A percentile compares a stretch with the other conserved stretches of the same genome.
Evolutionary conservation across 345 rosid species (phyloP).

Genomic region (Anacardium occidentale): DNA sequence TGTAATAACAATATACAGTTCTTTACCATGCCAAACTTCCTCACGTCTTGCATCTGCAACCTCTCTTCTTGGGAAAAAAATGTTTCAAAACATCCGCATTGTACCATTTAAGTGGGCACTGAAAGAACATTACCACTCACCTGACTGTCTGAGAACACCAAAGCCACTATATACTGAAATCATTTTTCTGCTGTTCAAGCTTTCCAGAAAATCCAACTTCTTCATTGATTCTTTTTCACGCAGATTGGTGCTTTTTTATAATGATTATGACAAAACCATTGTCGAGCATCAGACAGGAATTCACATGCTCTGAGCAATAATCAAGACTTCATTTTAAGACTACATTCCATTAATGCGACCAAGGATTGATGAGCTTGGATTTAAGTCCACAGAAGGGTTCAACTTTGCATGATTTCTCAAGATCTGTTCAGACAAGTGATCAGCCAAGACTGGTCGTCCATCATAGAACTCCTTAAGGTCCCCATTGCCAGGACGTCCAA

Average conservation of each 20-base stretch:
- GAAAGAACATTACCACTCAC: too few relatives aligned
- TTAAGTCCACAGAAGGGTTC: constrained; percentile 52
- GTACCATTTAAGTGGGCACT: neutral
- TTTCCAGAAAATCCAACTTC: constrained; percentile 5
- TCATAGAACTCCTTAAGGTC: constrained; percentile 38
- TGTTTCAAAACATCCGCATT: neutral
- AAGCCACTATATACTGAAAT: neutral
- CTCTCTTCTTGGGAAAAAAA: neutral
- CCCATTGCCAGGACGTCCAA: constrained; percentile 27
- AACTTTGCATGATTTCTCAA: constrained; percentile 55
- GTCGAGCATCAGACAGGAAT: constrained; percentile 16
- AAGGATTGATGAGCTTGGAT: constrained; percentile 40
- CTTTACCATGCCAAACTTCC: constrained; percentile 18
- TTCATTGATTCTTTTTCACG: neutral
- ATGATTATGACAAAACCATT: constrained; percentile 8
- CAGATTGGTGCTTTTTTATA: neutral
- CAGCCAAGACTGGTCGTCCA: constrained; percentile 51
- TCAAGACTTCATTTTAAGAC: constrained; percentile 1
- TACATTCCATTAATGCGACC: constrained; percentile 39
- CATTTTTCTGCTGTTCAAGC: neutral
- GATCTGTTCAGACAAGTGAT: constrained; percentile 65
- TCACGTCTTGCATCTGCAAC: neutral
- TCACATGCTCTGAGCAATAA: constrained; percentile 19
- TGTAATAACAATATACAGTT: constrained; percentile 20
- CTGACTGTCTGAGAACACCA: neutral